These are phyloP conservation scores for Glaciozyma martinii DNA, from an alignment of 768 basidiomycete genomes.

Conservation along the genomic window DNA sequence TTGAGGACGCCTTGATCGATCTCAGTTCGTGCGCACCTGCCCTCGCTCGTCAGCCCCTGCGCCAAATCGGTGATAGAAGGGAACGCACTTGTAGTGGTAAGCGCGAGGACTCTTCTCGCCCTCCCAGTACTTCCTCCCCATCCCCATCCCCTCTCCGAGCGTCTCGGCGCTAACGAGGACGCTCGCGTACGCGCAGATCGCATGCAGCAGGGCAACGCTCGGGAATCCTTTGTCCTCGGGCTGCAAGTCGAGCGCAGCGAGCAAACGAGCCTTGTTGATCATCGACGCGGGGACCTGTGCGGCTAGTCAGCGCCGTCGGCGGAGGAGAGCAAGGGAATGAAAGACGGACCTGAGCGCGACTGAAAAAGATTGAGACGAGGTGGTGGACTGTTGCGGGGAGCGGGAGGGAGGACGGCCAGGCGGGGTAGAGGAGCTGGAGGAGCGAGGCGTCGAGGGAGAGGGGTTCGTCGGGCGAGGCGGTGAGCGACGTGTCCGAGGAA, in stretches of 20 bases:
- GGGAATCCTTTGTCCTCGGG: constrained; percentile 17
- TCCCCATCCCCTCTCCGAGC: neutral
- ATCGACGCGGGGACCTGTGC: neutral
- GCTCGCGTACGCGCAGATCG: constrained; percentile 22
- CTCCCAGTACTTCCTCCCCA: constrained; percentile 16
- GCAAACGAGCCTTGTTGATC: neutral
- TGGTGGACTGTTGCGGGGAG: constrained; percentile 7
- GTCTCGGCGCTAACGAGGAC: constrained; percentile 6
- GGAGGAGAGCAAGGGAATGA: constrained; percentile 4
- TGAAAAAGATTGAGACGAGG: constrained; percentile 26
- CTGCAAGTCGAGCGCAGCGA: neutral
- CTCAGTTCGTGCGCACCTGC: neutral
- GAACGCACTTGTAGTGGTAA: constrained; percentile 13
- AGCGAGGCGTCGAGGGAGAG: constrained; percentile 14
- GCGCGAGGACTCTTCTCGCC: constrained; percentile 2
- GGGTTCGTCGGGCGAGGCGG: constrained; percentile 6
- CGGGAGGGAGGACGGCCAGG: constrained; percentile 20
- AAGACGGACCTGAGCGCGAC: constrained; percentile 16
- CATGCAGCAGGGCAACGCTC: constrained; percentile 21
- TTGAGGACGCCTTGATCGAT: constrained; percentile 4
- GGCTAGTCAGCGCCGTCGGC: neutral
- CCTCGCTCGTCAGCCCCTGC: too few relatives aligned
- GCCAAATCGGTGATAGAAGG: too few relatives aligned
- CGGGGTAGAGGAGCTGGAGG: constrained; percentile 18
- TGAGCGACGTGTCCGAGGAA: neutral